Evolutionary conservation across 345 rosid genomes (phyloP), one percentile per base, ranked within the genome.

Genomic region (Citrus maxima): DNA sequence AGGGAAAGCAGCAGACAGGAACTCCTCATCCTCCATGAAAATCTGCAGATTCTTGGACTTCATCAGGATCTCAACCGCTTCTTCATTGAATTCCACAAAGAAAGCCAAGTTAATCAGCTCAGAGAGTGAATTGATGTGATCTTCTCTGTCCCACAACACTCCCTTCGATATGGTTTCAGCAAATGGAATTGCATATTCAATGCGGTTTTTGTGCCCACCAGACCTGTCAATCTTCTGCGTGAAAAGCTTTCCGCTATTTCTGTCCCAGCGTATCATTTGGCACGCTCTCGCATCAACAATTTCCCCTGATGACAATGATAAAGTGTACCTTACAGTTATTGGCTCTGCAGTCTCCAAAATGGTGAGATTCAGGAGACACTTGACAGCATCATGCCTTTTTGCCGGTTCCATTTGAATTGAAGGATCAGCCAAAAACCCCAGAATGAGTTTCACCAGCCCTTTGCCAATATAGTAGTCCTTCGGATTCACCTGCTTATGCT

Each of bases 71-170:
- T 78, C 77, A 51, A 89, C 72, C 4, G 91, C 93, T 28, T 81
- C 87, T 76, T 83, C 89, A 55, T 87, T 79, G 67, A 90, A 90
- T n/a, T 87, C 87, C 67, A 91, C 46, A 64, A 89, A 64, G 81
- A 81, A 87, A 40, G 86, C 94, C 87, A 88, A 73, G 83, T 85
- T 90, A 65, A 91, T 84, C 51, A 91, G 84, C 85, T 88, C 91
- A 1, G 92, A 60, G 1, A 90, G 80, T 75, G 85, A 78, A 62
- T 42, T 71, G 42, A 83, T 78, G 7, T 74, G 83, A 79, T 88
- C 89, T 77, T 89, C 90, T 32, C 78, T 85, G 12, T 84, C 84
- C 88, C 94, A 86, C 38, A 91, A 65, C 27, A 90, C 81, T 64
- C 93, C 95, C 67, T 85, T 78, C 1, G 92, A 81, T 46, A 89